A percentile compares a stretch with the other conserved stretches of the same genome.
phyloP scores from a whole-genome alignment of 768 basidiomycete genomes.

The Leccinum boreale region DNA sequence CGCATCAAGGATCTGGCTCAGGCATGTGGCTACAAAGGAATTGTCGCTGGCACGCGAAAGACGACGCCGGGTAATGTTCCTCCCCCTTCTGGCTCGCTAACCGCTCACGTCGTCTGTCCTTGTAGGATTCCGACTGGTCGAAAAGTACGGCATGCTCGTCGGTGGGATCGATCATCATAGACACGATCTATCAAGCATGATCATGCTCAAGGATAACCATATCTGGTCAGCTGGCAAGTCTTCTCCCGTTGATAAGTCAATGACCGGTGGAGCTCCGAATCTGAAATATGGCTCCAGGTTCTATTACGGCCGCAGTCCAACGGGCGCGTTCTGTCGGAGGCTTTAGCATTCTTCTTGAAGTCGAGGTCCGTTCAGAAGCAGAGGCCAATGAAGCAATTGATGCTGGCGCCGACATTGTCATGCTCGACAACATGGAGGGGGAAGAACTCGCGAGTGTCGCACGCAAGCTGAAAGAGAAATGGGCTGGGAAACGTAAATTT shows the following conservation, averaged over 20 bases:
- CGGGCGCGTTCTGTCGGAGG: constrained; percentile 88
- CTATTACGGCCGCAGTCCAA: constrained; percentile 84
- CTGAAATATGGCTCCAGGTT: constrained; percentile 48
- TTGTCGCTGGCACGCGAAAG: constrained; percentile 94
- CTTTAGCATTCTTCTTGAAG: constrained; percentile 87
- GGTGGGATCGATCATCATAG: constrained; percentile 96
- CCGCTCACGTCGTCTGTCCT: constrained; percentile 6
- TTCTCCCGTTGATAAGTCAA: neutral
- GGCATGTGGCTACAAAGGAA: constrained; percentile 77
- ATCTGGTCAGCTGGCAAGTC: constrained; percentile 89
- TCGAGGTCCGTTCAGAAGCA: constrained; percentile 84
- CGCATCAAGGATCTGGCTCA: constrained; percentile 75
- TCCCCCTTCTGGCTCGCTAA: neutral
- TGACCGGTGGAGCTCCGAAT: neutral
- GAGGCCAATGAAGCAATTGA: constrained; percentile 97
- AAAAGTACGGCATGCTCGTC: constrained; percentile 98
- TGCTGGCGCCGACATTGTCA: constrained; percentile 91
- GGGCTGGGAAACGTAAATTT: constrained; percentile 80
- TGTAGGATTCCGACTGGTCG: constrained; percentile 87
- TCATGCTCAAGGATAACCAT: constrained; percentile 99
- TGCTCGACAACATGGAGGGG: constrained; percentile 94
- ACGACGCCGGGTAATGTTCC: constrained; percentile 75
- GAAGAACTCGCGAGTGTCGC: constrained; percentile 66
- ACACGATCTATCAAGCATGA: constrained; percentile 97
- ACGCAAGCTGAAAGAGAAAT: constrained; percentile 68